phyloP scores from a whole-genome alignment of 2,329 filamentous ascomycete species.

The Fusarium multiceps region DNA sequence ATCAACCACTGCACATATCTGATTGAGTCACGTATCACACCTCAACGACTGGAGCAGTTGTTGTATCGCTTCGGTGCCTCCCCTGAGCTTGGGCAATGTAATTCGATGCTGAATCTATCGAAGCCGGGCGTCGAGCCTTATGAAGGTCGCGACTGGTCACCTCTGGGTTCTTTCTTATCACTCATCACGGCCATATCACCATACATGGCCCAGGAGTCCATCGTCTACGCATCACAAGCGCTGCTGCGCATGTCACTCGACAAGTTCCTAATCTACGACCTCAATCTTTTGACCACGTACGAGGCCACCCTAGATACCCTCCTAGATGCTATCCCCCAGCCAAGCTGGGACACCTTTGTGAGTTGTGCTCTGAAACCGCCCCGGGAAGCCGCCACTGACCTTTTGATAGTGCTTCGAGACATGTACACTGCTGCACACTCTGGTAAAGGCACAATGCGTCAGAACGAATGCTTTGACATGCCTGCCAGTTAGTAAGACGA shows the following conservation, averaged over 20 bases:
- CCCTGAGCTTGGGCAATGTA: conserved; percentile 54
- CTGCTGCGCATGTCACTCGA: conserved; percentile 68
- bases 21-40: conserved; percentile 57
- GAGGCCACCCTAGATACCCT: conserved; percentile 59
- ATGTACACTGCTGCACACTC: conserved; percentile 59
- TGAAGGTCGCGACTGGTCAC: conserved; percentile 58
- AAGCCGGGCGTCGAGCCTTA: conserved; percentile 47
- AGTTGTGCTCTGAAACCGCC: conserved; percentile 34
- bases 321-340: conserved; percentile 54
- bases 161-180: conserved; percentile 57
- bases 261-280: conserved; percentile 58
- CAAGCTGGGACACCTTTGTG: conserved; percentile 57
- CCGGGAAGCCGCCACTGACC: conserved; percentile 1
- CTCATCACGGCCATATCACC: conserved; percentile 55
- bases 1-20: conserved; percentile 59
- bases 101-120: conserved; percentile 35
- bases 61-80: conserved; percentile 70
- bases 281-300: conserved; percentile 54
- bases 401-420: conserved; percentile 61
- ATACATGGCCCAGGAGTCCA: conserved; percentile 50
- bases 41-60: conserved; percentile 60
- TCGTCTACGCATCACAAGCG: conserved; percentile 57
- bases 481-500: conserved; percentile 64
- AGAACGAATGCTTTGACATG: conserved; percentile 68
- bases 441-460: conserved; percentile 61